Evolutionary conservation across 495 filamentous ascomycete genomes (phyloP).

Genomic region (Thermochaetoides thermophila): DNA sequence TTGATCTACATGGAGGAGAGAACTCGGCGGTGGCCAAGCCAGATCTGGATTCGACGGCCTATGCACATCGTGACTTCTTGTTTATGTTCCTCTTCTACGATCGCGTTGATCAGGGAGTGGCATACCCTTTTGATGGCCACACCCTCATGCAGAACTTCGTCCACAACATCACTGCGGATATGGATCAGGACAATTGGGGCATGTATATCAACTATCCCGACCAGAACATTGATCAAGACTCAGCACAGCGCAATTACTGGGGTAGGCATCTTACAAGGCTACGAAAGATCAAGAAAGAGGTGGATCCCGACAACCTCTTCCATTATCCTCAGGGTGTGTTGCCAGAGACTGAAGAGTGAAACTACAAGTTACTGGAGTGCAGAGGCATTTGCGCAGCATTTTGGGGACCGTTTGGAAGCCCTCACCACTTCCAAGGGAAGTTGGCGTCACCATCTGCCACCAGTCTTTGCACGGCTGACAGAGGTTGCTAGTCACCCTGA

Average conservation of each 20-base stretch:
- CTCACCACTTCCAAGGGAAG: too few species aligned
- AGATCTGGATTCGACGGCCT: slow-evolving; percentile 18
- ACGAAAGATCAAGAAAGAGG: slow-evolving; percentile 36
- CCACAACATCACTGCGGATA: slow-evolving; percentile 17
- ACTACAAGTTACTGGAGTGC: too few species aligned
- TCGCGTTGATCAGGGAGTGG: slow-evolving; percentile 18
- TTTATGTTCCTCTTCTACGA: slow-evolving; percentile 32
- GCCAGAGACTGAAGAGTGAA: too few species aligned
- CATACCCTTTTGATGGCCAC: slow-evolving; percentile 18
- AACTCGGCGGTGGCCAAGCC: slow-evolving; percentile 24
- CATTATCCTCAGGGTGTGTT: slow-evolving; percentile 36
- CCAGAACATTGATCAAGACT: slow-evolving; percentile 20
- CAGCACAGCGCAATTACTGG: slow-evolving; percentile 36
- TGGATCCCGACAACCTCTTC: slow-evolving; percentile 45
- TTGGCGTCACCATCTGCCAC: too few species aligned
- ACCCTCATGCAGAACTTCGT: slow-evolving; percentile 24
- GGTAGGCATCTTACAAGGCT: slow-evolving; percentile 37
- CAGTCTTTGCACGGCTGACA: too few species aligned
- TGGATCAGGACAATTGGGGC: slow-evolving; percentile 20
- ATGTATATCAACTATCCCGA: slow-evolving; percentile 36
- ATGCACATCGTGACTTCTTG: slow-evolving; percentile 30
- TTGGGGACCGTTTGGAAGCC: too few species aligned
- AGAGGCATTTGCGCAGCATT: too few species aligned
- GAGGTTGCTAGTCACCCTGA: too few species aligned
- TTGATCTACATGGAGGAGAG: slow-evolving; percentile 32